Percentiles rank a stretch among this genome's conserved stretches.
Conservation (phyloP, 2,329 filamentous ascomycete species). For the Arthrobotrys megalospora region DNA sequence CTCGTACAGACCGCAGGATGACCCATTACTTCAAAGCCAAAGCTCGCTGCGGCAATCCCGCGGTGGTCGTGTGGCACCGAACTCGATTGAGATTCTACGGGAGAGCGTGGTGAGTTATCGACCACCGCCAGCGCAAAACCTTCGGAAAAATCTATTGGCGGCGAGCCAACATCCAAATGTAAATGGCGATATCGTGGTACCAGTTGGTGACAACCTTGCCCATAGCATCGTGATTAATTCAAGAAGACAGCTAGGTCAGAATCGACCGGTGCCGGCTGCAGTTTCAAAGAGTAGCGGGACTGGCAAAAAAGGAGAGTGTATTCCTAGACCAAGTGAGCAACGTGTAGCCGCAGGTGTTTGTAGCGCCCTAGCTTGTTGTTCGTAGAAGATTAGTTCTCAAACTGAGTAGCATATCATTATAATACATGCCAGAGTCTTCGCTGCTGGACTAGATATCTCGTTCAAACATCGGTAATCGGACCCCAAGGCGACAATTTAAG, state of each 20-base stretch:
- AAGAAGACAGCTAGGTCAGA: not conserved
- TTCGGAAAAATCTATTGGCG: conserved; percentile 35
- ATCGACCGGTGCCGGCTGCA: not conserved
- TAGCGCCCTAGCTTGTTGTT: conserved; percentile 35
- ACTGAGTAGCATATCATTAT: conserved; percentile 7
- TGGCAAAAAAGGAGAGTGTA: conserved; percentile 44
- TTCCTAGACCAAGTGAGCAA: conserved; percentile 13
- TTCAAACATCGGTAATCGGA: not conserved
- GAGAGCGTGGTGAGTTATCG: conserved; percentile 42
- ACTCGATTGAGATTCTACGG: conserved; percentile 18
- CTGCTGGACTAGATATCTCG: not conserved
- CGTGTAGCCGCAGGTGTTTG: conserved; percentile 16
- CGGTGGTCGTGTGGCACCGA: not conserved
- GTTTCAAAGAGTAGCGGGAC: conserved; percentile 37
- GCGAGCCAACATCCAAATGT: conserved; percentile 43
- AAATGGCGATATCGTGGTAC: conserved; percentile 47
- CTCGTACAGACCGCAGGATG: conserved; percentile 27
- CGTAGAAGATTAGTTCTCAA: not conserved
- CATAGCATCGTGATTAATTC: conserved; percentile 45
- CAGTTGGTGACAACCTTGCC: conserved; percentile 24
- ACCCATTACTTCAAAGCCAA: conserved; percentile 19
- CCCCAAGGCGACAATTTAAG: not conserved
- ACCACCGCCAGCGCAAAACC: conserved; percentile 41
- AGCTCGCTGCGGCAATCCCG: conserved; percentile 33
- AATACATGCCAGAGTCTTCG: conserved; percentile 2